Evolutionary conservation across 176 grass and related monocot species (phyloP), one percentile per base, ranked within the genome.

Genomic region (Zea mays): DNA sequence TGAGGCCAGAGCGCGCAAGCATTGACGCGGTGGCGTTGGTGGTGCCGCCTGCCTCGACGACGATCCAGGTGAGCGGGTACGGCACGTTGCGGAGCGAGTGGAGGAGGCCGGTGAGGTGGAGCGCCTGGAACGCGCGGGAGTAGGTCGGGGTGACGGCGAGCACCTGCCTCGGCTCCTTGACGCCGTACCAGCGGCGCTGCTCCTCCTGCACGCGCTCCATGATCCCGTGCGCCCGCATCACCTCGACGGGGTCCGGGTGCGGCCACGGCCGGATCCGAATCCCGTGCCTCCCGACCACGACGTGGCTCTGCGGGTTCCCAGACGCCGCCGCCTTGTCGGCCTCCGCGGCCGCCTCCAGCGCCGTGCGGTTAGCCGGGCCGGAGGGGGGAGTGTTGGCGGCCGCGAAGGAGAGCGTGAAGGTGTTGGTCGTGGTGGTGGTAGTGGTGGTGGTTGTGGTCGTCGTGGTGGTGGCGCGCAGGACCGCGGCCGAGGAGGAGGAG

Each of bases 241-340:
- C 93, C 87, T 97, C 93, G 13, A 85, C 81, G 16, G 93, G 93
- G 88, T 97, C 90, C 0, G 93, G 93, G 76, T 97, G 93, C n/a
- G 93, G 93, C 93, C 93, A 97, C 0, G 93, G 93, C 14, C 93
- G 87, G 83, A 97, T 97, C 79, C 90, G 87, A 46, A 97, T 97
- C 82, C 93, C 93, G 80, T 97, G 93, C 58, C 93, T 72, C 8
- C 93, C 93, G 36, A 97, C 93, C 19, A 93, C 90, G 3, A 97
- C 90, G 68, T 93, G 90, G 85, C 93, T 93, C 80, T 88, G 93
- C 51, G 76, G 57, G 66, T 71, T 45, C 69, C 38, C 81, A 4
- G 82, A 40, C 19, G 8, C 38, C 16, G 5, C 15, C 6, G 8
- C 66, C 12, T 7, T 13, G 75, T 10, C 39, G 36, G 40, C 61